A percentile compares a stretch with the other conserved stretches of the same genome.
Evolutionary conservation across 1,139 yeast species (phyloP).

Genomic region (Hyphopichia burtonii): DNA sequence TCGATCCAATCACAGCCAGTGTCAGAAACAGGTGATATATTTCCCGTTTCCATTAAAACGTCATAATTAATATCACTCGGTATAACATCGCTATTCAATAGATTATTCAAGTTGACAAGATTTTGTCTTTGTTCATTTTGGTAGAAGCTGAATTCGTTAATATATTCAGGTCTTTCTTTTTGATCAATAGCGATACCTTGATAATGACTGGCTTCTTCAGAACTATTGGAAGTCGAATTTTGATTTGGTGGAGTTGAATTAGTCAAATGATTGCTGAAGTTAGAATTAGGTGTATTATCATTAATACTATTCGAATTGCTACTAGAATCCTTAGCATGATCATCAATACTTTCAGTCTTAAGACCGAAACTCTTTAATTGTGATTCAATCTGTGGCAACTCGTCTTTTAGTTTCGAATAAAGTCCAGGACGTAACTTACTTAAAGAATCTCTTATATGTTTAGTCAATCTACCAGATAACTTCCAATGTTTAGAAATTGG

Average conservation of each 20-base stretch:
- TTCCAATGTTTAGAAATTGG: constrained; percentile 50
- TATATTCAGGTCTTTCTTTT: background rate
- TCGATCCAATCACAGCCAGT: constrained; percentile 58
- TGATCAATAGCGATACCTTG: background rate
- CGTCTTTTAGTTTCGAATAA: constrained; percentile 19
- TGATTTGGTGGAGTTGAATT: background rate
- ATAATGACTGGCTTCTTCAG: background rate
- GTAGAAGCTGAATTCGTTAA: background rate
- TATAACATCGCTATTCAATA: background rate
- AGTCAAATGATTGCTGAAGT: background rate
- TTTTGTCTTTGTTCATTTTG: constrained; percentile 1
- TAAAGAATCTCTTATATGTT: constrained; percentile 42
- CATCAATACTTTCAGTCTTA: background rate
- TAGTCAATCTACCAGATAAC: constrained; percentile 44
- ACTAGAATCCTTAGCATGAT: background rate
- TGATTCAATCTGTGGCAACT: constrained; percentile 11
- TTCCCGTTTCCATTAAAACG: background rate
- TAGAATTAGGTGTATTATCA: background rate
- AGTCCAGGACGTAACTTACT: constrained; percentile 27
- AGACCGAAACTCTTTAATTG: background rate
- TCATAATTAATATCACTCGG: background rate
- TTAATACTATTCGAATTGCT: background rate
- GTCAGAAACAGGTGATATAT: constrained; percentile 40
- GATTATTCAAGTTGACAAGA: background rate
- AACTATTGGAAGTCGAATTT: background rate